Evolutionary conservation across 2,329 filamentous ascomycete species (phyloP).

Genomic region (Fusarium tuaranense): DNA sequence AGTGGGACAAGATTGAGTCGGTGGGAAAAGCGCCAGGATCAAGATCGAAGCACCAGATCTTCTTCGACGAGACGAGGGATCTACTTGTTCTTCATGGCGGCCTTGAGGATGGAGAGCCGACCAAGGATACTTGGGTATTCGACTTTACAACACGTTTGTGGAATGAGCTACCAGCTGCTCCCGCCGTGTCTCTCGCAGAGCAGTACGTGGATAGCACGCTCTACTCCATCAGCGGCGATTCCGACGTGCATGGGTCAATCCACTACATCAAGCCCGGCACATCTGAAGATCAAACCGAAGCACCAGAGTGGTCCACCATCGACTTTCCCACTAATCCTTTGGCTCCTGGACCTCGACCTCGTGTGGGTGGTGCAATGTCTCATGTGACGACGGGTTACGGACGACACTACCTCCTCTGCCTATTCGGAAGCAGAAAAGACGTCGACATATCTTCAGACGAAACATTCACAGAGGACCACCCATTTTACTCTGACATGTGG

Average conservation of each 20-base stretch:
- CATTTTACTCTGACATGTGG: slow-evolving; percentile 38
- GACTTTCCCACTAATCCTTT: slow-evolving; percentile 34
- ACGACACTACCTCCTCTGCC: slow-evolving; percentile 29
- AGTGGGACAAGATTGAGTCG: slow-evolving; percentile 20
- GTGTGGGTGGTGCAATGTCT: slow-evolving; percentile 28
- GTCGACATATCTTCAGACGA: slow-evolving; percentile 10
- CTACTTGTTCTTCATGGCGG: slow-evolving; percentile 29
- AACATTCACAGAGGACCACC: slow-evolving; percentile 18
- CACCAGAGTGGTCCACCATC: slow-evolving; percentile 20
- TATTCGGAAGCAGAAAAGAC: slow-evolving; percentile 35
- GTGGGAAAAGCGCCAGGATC: slow-evolving; percentile 22
- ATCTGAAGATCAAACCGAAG: background rate
- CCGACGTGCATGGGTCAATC: slow-evolving; percentile 25
- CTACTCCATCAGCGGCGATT: slow-evolving; percentile 33
- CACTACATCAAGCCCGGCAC: slow-evolving; percentile 22
- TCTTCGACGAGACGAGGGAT: slow-evolving; percentile 25
- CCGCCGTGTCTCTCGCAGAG: slow-evolving; percentile 10
- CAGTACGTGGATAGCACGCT: slow-evolving; percentile 31
- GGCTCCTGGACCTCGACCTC: slow-evolving; percentile 28
- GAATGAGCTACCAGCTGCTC: slow-evolving; percentile 21
- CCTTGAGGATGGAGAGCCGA: slow-evolving; percentile 4
- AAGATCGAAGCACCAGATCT: slow-evolving; percentile 25
- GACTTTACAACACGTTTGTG: slow-evolving; percentile 27
- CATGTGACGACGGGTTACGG: slow-evolving; percentile 27
- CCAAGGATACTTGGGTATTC: slow-evolving; percentile 31